Evolutionary conservation across 331 rosid genomes (phyloP), one percentile per base, ranked within the genome.

Genomic region (Cydonia oblonga): DNA sequence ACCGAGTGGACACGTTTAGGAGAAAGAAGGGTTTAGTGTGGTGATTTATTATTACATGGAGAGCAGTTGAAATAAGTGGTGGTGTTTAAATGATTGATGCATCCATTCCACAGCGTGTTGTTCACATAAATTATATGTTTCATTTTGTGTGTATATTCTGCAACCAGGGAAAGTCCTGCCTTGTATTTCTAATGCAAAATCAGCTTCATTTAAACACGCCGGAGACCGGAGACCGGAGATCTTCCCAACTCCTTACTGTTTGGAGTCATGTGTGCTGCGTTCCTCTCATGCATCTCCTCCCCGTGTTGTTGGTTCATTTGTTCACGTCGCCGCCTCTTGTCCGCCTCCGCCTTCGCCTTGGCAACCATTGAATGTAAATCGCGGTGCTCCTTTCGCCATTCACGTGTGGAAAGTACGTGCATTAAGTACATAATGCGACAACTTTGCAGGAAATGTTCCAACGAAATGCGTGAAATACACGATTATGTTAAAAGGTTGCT

Each of bases 1-100:
- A 93, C 84, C 90, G 70, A 40, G 89, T 85, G 26, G 97, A 93
- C 86, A 86, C 96, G 81, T 90, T 87, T 84, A 87, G 93, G 85
- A 81, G 95, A 87, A 84, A 83, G 81, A 90, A 86, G 80, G 90
- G 96, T 28, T 79, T 89, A 75, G 92, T 84, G 57, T 87, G 97
- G 98, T 90, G 89, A 87, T 78, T 40, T 70, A 83, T 83, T 66
- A 24, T 74, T 82, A 66, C 79, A 79, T n/a, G 56, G 58, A 65
- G 66, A 25, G 76, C 81, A 63, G 74, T 57, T 76, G 49, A 72
- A 81, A 83, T 83, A 86, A 86, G 70, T 78, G 33, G 78, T 77
- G 78, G 68, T 74, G 76, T 56, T 44, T 69, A 78, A 68, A 82
- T 76, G 75, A 75, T 75, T 76, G 75, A 75, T 75, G 77, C 67